Conservation (phyloP, 192 early-diverging fungal genomes). For the Globomyces pollinis-pini region DNA sequence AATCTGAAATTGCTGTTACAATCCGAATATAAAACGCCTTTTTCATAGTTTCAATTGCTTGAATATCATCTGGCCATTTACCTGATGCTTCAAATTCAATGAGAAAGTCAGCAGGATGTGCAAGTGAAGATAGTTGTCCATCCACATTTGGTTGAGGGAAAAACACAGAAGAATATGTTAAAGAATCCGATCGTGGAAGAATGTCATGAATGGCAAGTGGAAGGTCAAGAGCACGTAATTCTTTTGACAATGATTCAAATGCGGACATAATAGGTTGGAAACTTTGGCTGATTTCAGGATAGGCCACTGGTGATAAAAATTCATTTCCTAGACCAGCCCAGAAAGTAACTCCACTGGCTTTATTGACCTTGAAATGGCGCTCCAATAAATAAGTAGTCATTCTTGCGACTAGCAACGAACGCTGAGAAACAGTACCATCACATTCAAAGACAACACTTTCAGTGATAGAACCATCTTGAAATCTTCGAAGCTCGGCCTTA, state of each 20-base stretch:
- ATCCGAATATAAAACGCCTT: constrained; percentile 76
- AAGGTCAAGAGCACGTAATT: constrained; percentile 55
- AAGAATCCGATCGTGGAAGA: constrained; percentile 45
- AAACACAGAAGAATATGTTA: constrained; percentile 70
- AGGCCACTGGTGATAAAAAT: constrained; percentile 48
- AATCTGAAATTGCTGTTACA: constrained; percentile 43
- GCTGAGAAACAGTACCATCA: constrained; percentile 46
- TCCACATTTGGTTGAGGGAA: constrained; percentile 55
- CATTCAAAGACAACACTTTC: constrained; percentile 81
- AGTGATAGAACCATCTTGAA: constrained; percentile 86
- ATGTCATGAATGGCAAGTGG: constrained; percentile 59
- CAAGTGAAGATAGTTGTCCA: constrained; percentile 8
- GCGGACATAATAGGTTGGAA: constrained; percentile 63
- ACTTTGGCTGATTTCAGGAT: constrained; percentile 18
- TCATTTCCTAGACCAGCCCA: constrained; percentile 63
- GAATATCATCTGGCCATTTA: constrained; percentile 86
- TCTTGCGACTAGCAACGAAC: constrained; percentile 65
- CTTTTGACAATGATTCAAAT: constrained; percentile 57
- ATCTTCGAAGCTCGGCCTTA: constrained; percentile 81
- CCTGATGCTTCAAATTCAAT: constrained; percentile 76
- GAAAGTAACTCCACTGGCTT: constrained; percentile 30
- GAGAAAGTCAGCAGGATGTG: constrained; percentile 52
- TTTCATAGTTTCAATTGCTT: constrained; percentile 85
- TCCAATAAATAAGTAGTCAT: constrained; percentile 73
- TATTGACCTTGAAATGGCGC: constrained; percentile 56